Evolutionary conservation across 257 asterid species (phyloP).

Genomic region (Ocimum tenuiflorum): DNA sequence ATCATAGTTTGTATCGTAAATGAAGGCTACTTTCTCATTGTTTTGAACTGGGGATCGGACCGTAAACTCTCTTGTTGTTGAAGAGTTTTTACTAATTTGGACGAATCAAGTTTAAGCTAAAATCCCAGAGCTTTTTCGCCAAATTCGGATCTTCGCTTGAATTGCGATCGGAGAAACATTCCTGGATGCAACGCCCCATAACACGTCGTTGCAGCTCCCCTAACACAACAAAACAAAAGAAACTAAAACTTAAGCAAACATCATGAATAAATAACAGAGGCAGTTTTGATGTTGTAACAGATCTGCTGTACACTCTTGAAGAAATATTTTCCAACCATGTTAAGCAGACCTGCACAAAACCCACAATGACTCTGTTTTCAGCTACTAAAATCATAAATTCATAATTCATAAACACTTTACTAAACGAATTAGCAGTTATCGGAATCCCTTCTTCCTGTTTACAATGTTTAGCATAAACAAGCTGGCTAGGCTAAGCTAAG

Average conservation of each 20-base stretch:
- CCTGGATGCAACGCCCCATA: neutral
- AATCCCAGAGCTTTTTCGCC: neutral
- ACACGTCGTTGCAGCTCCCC: neutral
- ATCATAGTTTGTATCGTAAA: too few species aligned
- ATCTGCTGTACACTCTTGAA: neutral
- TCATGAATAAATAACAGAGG: too few species aligned
- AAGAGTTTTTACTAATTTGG: neutral
- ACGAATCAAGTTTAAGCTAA: neutral
- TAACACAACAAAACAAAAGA: neutral
- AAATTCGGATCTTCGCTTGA: neutral
- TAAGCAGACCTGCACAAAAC: neutral
- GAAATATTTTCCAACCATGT: neutral
- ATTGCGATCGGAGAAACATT: neutral
- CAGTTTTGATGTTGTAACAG: neutral
- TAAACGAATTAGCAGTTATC: neutral
- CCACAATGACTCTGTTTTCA: too few species aligned
- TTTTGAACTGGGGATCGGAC: too few species aligned
- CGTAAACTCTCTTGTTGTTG: too few species aligned
- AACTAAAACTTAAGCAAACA: too few species aligned
- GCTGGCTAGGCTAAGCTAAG: too few species aligned
- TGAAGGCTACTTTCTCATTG: too few species aligned
- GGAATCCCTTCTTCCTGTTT: neutral
- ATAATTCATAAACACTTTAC: too few species aligned
- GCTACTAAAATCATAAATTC: too few species aligned
- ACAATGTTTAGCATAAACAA: neutral